These are phyloP conservation scores for Epichloe brachyelytri DNA, from an alignment of 2,329 filamentous ascomycete genomes.

Conservation along the genomic window DNA sequence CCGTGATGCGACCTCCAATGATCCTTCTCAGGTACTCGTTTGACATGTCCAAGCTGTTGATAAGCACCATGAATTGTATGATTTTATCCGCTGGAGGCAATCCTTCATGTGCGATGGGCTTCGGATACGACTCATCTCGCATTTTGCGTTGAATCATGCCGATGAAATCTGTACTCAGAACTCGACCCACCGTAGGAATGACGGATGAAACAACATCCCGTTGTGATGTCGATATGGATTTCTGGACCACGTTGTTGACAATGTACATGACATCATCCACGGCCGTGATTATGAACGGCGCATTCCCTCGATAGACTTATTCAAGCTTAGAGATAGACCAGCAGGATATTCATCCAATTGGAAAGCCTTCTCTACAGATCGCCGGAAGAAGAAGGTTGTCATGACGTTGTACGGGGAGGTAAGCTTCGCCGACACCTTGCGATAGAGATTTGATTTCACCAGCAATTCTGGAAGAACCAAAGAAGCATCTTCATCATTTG, in stretches of 20 bases:
- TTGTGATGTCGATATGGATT: slow-evolving; percentile 77
- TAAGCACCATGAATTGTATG: slow-evolving; percentile 77
- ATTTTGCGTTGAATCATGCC: slow-evolving; percentile 97
- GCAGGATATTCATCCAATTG: slow-evolving; percentile 82
- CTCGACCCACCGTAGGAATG: slow-evolving; percentile 63
- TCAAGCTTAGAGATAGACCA: slow-evolving; percentile 65
- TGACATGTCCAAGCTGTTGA: slow-evolving; percentile 90
- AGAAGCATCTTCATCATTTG: slow-evolving; percentile 38
- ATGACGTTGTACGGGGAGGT: slow-evolving; percentile 76
- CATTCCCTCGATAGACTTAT: slow-evolving; percentile 58
- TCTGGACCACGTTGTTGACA: slow-evolving; percentile 79
- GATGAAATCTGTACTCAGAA: slow-evolving; percentile 81
- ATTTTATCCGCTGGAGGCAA: slow-evolving; percentile 81
- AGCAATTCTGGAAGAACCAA: slow-evolving; percentile 63
- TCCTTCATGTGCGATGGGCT: slow-evolving; percentile 61
- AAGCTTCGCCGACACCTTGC: slow-evolving; percentile 65
- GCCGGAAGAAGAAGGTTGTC: slow-evolving; percentile 92
- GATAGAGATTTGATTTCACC: slow-evolving; percentile 62
- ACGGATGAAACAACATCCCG: slow-evolving; percentile 64
- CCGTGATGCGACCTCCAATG: slow-evolving; percentile 52
- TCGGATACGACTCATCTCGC: slow-evolving; percentile 89
- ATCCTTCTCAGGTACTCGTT: slow-evolving; percentile 87
- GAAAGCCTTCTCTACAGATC: slow-evolving; percentile 94
- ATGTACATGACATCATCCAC: slow-evolving; percentile 99
- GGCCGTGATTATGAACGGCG: slow-evolving; percentile 85